A percentile compares a stretch with the other conserved stretches of the same genome.
phyloP scores from a whole-genome alignment of 2,329 filamentous ascomycete genomes.

The Cercospora sp. region DNA sequence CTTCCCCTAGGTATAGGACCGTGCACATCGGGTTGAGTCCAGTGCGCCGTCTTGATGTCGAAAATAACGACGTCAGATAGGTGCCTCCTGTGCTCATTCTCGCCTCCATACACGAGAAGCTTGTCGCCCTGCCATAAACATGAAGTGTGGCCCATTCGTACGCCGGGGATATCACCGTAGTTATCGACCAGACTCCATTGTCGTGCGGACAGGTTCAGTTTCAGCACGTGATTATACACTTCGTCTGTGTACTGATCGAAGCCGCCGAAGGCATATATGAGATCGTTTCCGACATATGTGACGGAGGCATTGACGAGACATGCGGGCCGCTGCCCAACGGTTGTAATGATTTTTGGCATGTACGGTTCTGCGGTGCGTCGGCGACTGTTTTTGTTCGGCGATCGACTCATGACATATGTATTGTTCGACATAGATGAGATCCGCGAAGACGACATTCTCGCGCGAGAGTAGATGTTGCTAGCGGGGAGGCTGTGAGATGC shows the following conservation, averaged over 20 bases:
- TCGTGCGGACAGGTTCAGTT: slow-evolving; percentile 79
- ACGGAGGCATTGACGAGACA: slow-evolving; percentile 97
- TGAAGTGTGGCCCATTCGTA: slow-evolving; percentile 98
- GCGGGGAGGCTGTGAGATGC: not conserved
- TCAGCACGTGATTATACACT: slow-evolving; percentile 95
- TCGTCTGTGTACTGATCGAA: slow-evolving; percentile 99
- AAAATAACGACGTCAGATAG: slow-evolving; percentile 95
- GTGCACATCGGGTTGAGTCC: slow-evolving; percentile 86
- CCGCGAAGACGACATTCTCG: slow-evolving; percentile 33
- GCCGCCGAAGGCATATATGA: slow-evolving; percentile 96
- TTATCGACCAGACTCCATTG: slow-evolving; percentile 98
- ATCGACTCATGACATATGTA: slow-evolving; percentile 89
- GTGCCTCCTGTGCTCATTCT: slow-evolving; percentile 96
- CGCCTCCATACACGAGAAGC: slow-evolving; percentile 93
- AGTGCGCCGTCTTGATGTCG: slow-evolving; percentile 89
- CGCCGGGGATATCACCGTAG: slow-evolving; percentile 95
- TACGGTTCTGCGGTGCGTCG: slow-evolving; percentile 68
- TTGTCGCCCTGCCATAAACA: slow-evolving; percentile 93
- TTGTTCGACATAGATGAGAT: slow-evolving; percentile 54
- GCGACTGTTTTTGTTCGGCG: slow-evolving; percentile 66
- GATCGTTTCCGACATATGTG: slow-evolving; percentile 87
- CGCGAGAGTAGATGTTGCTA: not conserved
- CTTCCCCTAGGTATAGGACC: slow-evolving; percentile 85
- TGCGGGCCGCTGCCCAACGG: slow-evolving; percentile 68
- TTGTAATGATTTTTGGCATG: slow-evolving; percentile 73